Base-by-base conservation (phyloP, 2,329 filamentous ascomycete genomes). In the Cytospora schulzeri region DNA sequence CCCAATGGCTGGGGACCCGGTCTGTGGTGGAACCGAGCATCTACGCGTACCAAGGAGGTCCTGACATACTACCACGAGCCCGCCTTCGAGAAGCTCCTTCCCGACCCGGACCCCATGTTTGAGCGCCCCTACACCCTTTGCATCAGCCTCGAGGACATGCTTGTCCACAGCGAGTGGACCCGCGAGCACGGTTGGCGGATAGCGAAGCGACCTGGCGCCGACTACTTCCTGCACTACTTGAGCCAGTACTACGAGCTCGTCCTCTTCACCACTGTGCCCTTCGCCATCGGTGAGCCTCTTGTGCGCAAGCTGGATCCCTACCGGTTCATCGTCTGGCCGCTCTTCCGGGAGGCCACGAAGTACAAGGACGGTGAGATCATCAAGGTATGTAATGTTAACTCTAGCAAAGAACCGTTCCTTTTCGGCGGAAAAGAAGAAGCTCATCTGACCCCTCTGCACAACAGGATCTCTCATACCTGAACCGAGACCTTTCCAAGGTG, bases 241-340 rank as follows among this genome's bases (percentile, higher is more conserved):
- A 94, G 91, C 78, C 93, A 97, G 77, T 98, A 99, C 83, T 99
- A 97, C 75, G 95, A 99, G 77, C 83, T 99, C 62, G 95, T 98
- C 60, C 87, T 99, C 69, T 99, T 98, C 80, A 99, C 95, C 35
- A 91, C 87, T 48, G 89, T 95, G 55, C 93, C 94, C 0, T 92
- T 88, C 73, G 88, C 88, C 73, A 90, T 92, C 74, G 94, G 89
- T 31, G 93, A 97, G 70, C 92, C 92, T 28, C 85, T 99, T 59
- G 87, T 97, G 69, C 88, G 92, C 73, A 99, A 99, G 79, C 83
- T 99, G 66, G 95, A 99, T 74, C 95, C 94, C 41, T 98, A 91
- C 83, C 91, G 90, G 72, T 92, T 98, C 76, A 93, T 98, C 76
- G 90, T 93, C 80, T 98, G 93, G 91, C 93, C 93, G 1, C 81